Base-by-base conservation (phyloP, 2,329 filamentous ascomycete genomes). In the Trichophyton mentagrophytes region DNA sequence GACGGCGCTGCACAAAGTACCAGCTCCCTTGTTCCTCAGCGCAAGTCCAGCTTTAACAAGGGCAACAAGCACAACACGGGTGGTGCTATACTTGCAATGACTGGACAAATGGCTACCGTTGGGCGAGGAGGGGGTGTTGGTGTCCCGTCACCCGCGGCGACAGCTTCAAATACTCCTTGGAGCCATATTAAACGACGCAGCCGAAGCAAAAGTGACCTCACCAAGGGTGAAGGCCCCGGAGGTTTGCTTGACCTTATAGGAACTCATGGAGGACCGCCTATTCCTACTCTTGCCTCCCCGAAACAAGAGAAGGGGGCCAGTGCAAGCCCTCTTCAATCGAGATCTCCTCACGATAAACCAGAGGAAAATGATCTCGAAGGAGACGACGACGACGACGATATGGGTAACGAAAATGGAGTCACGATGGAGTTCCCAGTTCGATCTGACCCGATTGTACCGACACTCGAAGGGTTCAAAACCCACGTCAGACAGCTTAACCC, bases 401-500 rank as follows among this genome's bases (percentile, higher is more conserved):
- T 69, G 3, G 70, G 73, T 38, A 82, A 86, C 42, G 85, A 87
- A 42, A 77, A 78, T 33, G 83, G 85, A 5, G 73, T 86, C 64
- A 82, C 80, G 56, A 80, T 83, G 69, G 83, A 87, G 56, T 78
- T 85, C 3, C 78, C 78, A 42, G 82, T 85, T 62, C 75, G 83
- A 13, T 82, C 84, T 36, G 83, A 89, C 65, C 79, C 81, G 8
- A 87, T 92, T 63, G 80, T 84, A 8, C 88, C 90, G 0, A 90
- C 84, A 17, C 75, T 85, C 25, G 82, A 85, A 62, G 90, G 90
- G 0, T 96, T 96, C 74, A 85, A 84, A 65, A 79, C 83, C 25
- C 87, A 95, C 68, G 82, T 92, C 17, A 75, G 84, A 53, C 80
- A 82, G 62, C 75, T 95, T 49, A 95, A 95, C 68, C 89, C 89